These are phyloP conservation scores for Pueraria montana DNA, from an alignment of 306 rosid genomes.

Conservation along the genomic window DNA sequence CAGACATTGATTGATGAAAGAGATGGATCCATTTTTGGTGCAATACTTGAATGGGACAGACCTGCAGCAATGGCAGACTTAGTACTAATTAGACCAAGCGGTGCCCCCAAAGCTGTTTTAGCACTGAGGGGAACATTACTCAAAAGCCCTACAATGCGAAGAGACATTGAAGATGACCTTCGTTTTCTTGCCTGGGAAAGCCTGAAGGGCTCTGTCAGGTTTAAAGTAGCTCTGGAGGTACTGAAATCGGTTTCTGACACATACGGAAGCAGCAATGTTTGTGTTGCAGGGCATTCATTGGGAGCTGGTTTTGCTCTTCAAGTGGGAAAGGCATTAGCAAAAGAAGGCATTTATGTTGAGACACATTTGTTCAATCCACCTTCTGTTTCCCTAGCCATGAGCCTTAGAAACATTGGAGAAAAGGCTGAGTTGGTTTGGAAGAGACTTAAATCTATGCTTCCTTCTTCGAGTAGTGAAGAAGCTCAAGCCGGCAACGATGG, in stretches of 20 bases:
- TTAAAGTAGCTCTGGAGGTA: conserved; percentile 69
- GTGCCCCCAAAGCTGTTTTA: conserved; percentile 88
- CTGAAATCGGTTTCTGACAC: conserved; percentile 64
- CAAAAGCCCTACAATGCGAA: conserved; percentile 74
- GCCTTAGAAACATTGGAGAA: conserved; percentile 81
- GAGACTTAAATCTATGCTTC: conserved; percentile 75
- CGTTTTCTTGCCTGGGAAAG: conserved; percentile 96
- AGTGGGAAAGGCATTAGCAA: conserved; percentile 89
- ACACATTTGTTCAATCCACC: conserved; percentile 97
- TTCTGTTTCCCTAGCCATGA: conserved; percentile 92
- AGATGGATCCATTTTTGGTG: conserved; percentile 94
- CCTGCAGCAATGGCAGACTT: conserved; percentile 84
- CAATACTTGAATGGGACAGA: conserved; percentile 95
- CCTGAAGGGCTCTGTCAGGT: conserved; percentile 92
- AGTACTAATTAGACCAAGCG: conserved; percentile 79
- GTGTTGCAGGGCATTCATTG: conserved; percentile 91
- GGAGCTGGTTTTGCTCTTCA: conserved; percentile 99
- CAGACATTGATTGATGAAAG: conserved; percentile 79
- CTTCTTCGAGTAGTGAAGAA: conserved; percentile 56
- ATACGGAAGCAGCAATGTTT: conserved; percentile 84
- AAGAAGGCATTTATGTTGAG: conserved; percentile 83
- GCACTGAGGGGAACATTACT: conserved; percentile 88
- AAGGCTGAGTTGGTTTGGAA: conserved; percentile 87
- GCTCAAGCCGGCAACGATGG: conserved; percentile 48
- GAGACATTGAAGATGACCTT: conserved; percentile 91